phyloP scores from a whole-genome alignment of 331 rosid species.

The Malus hybrid region DNA sequence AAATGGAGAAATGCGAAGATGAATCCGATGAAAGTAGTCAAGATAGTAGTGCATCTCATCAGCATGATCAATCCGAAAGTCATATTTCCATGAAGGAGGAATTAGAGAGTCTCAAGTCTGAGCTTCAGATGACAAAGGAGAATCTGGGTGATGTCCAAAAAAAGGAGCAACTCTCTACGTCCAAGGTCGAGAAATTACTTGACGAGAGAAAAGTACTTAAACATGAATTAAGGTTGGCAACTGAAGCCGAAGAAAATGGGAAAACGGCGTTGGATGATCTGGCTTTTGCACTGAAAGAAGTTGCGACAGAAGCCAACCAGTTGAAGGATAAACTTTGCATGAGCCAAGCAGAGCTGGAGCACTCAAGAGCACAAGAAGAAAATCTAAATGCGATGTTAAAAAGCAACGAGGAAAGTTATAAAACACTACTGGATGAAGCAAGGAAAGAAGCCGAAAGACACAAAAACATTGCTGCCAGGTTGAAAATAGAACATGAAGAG shows the following conservation, averaged over 20 bases:
- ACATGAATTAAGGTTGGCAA: slow-evolving; percentile 47
- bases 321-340: slow-evolving; percentile 36
- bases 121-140: slow-evolving; percentile 17
- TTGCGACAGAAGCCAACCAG: slow-evolving; percentile 68
- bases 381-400: slow-evolving; percentile 28
- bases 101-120: slow-evolving; percentile 2
- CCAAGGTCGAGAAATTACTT: background rate
- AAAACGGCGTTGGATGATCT: slow-evolving; percentile 85
- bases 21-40: slow-evolving; percentile 4
- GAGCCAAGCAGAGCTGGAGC: slow-evolving; percentile 47
- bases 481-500: slow-evolving; percentile 82
- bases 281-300: slow-evolving; percentile 79
- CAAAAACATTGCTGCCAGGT: slow-evolving; percentile 58
- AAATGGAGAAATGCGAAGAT: slow-evolving; percentile 18
- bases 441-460: slow-evolving; percentile 57
- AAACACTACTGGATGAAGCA: slow-evolving; percentile 30
- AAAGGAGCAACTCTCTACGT: slow-evolving; percentile 10
- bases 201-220: slow-evolving; percentile 36
- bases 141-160: slow-evolving; percentile 5
- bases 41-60: background rate
- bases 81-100: background rate
- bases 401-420: slow-evolving; percentile 40
- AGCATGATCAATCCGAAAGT: background rate
- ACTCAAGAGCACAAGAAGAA: slow-evolving; percentile 46
- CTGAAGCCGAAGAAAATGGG: slow-evolving; percentile 64